Conservation (phyloP, 805 yeast species). For the Lipomyces kockii region DNA sequence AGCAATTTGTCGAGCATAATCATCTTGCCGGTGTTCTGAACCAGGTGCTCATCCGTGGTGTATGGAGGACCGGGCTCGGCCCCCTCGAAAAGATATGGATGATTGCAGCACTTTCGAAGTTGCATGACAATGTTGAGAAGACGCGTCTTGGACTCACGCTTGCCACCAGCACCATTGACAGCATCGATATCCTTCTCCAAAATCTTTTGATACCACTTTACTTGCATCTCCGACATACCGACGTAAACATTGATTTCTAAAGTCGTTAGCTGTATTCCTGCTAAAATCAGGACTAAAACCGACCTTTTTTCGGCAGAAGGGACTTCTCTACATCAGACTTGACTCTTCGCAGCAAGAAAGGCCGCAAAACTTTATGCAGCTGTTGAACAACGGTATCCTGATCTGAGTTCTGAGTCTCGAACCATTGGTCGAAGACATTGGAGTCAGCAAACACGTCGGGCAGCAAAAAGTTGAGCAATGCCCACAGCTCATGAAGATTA, state of each 20-base stretch:
- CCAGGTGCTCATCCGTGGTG: conserved; percentile 92
- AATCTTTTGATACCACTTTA: conserved; percentile 85
- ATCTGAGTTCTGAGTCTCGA: conserved; percentile 58
- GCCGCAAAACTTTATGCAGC: conserved; percentile 83
- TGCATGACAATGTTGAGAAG: conserved; percentile 95
- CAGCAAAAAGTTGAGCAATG: conserved; percentile 80
- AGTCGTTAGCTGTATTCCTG: background rate
- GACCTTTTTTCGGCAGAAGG: conserved; percentile 74
- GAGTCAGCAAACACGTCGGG: conserved; percentile 97
- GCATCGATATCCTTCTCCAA: conserved; percentile 94
- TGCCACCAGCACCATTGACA: conserved; percentile 93
- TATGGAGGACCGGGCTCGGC: conserved; percentile 99
- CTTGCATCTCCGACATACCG: conserved; percentile 95
- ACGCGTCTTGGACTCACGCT: conserved; percentile 89
- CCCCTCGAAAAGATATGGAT: conserved; percentile 96
- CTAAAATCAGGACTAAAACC: background rate
- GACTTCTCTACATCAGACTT: conserved; percentile 93
- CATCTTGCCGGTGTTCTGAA: conserved; percentile 91
- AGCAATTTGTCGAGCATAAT: conserved; percentile 81
- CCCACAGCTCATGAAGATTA: conserved; percentile 96
- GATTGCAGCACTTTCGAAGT: conserved; percentile 93
- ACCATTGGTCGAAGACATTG: conserved; percentile 90
- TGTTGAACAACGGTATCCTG: conserved; percentile 88
- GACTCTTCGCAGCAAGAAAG: conserved; percentile 85
- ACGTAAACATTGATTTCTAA: conserved; percentile 81